A percentile compares a stretch with the other conserved stretches of the same genome.
These are phyloP conservation scores for Aspergillus sp. DNA, from an alignment of 2,329 filamentous ascomycete genomes.

Conservation along the genomic window DNA sequence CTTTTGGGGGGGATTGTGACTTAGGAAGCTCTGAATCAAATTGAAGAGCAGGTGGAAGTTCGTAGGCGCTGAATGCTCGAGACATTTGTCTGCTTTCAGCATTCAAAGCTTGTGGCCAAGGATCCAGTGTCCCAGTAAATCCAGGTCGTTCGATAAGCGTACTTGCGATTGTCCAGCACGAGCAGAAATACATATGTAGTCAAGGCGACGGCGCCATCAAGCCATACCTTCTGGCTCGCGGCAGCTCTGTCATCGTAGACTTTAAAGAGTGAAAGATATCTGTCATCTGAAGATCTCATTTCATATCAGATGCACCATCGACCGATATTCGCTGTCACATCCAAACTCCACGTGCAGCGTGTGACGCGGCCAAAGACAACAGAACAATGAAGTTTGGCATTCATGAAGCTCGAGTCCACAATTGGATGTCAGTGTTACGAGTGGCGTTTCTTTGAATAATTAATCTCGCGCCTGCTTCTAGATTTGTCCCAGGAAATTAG, in stretches of 20 bases:
- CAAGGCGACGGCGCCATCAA: not conserved
- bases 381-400: not conserved
- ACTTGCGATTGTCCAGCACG: not conserved
- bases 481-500: not conserved
- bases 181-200: not conserved
- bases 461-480: not conserved
- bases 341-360: conserved; percentile 3
- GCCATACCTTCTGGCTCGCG: not conserved
- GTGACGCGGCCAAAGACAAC: not conserved
- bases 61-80: not conserved
- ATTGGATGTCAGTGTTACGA: not conserved
- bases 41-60: not conserved
- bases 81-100: not conserved
- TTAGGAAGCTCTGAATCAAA: not conserved
- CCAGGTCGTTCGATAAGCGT: too few relatives aligned
- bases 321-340: not conserved
- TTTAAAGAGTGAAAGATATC: not conserved
- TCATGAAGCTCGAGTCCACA: not conserved
- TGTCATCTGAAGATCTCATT: not conserved
- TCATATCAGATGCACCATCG: not conserved
- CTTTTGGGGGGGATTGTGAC: too few relatives aligned
- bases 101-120: not conserved
- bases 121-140: not conserved
- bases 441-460: not conserved
- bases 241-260: not conserved